phyloP scores from a whole-genome alignment of 2,329 filamentous ascomycete species.

The Aspergillus sp. region DNA sequence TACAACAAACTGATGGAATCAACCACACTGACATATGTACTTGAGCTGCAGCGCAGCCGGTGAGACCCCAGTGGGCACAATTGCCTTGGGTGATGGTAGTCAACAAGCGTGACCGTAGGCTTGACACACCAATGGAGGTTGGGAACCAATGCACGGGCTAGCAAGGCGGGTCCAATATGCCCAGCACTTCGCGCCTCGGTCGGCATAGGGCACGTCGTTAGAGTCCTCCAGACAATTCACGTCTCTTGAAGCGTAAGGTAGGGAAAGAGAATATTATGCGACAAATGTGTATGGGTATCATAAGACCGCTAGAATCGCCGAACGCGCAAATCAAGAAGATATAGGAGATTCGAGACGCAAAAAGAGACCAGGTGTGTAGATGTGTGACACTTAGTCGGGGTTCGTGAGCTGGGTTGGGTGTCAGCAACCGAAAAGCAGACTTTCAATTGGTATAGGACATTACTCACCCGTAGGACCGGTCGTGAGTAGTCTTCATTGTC shows the following conservation, averaged over 20 bases:
- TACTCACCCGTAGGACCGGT: conserved; percentile 43
- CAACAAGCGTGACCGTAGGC: neutral
- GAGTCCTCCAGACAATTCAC: neutral
- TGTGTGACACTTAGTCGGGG: conserved; percentile 28
- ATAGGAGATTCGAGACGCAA: conserved; percentile 17
- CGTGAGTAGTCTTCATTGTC: conserved; percentile 50
- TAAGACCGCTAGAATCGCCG: conserved; percentile 35
- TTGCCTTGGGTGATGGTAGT: neutral
- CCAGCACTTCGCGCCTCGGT: too few species aligned
- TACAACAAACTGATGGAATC: conserved; percentile 5
- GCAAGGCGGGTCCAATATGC: too few species aligned
- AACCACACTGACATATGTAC: conserved; percentile 15
- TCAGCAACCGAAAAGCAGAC: conserved; percentile 14
- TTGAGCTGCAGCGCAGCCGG: conserved; percentile 9
- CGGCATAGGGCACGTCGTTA: neutral
- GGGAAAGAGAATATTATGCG: conserved; percentile 28
- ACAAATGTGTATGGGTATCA: conserved; percentile 43
- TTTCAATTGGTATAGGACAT: neutral
- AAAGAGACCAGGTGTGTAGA: conserved; percentile 12
- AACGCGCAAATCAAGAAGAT: conserved; percentile 27
- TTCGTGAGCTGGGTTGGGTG: conserved; percentile 29
- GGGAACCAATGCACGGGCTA: too few species aligned
- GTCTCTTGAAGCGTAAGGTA: conserved; percentile 2
- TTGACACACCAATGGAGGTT: too few species aligned
- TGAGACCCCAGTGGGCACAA: conserved; percentile 11